These are phyloP conservation scores for Didymella lethalis DNA, from an alignment of 2,329 filamentous ascomycete genomes.

Conservation along the genomic window DNA sequence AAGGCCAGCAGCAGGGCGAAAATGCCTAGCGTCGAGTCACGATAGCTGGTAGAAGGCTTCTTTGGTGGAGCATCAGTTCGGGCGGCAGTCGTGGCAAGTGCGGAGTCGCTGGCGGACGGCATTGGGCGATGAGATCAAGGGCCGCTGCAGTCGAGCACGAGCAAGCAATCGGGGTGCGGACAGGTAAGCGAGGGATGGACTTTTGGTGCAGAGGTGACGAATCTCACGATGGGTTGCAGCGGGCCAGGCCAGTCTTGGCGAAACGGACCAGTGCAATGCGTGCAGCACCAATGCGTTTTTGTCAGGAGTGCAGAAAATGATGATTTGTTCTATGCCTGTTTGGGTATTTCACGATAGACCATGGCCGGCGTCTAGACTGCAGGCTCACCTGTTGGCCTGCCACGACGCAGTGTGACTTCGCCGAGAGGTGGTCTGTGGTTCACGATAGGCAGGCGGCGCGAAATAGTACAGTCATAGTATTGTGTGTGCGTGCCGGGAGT, in stretches of 20 bases:
- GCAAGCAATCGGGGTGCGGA: conserved; percentile 20
- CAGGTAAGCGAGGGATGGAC: conserved; percentile 18
- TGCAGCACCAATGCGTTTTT: conserved; percentile 34
- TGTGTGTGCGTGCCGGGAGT: conserved; percentile 10
- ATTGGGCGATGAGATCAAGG: conserved; percentile 41
- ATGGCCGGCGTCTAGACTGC: conserved; percentile 37
- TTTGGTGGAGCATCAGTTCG: conserved; percentile 34
- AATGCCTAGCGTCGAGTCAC: conserved; percentile 41
- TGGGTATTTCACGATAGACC: conserved; percentile 47
- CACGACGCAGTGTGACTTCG: conserved; percentile 20
- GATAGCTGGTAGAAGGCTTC: conserved; percentile 35
- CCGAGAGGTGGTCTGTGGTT: conserved; percentile 17
- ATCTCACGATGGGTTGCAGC: conserved; percentile 17
- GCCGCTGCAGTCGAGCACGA: conserved; percentile 29
- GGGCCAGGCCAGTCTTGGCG: conserved; percentile 26
- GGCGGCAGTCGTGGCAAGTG: conserved; percentile 41
- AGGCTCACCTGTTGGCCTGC: conserved; percentile 25
- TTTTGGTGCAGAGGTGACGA: conserved; percentile 17
- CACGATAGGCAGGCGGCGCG: conserved; percentile 20
- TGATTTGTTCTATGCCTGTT: conserved; percentile 36
- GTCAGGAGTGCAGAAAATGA: conserved; percentile 35
- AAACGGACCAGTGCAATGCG: conserved; percentile 28
- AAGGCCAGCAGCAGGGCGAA: conserved; percentile 65
- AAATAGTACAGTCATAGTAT: conserved; percentile 6
- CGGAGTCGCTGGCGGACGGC: conserved; percentile 39